phyloP scores from a whole-genome alignment of 441 rosid genomes.

The Metrosideros polymorpha region DNA sequence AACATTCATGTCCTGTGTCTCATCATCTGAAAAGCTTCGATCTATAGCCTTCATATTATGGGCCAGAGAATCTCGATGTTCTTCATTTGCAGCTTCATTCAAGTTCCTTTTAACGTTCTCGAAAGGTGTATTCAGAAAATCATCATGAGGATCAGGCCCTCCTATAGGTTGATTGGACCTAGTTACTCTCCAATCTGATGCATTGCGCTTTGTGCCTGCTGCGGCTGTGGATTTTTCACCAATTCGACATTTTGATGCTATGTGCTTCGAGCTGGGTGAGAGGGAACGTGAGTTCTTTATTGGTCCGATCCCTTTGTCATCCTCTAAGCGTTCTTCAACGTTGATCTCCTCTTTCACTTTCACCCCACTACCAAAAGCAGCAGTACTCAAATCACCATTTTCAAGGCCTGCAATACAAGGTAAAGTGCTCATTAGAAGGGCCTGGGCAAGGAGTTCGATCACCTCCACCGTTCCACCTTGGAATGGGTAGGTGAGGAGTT shows the following conservation, averaged over 20 bases:
- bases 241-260: conserved; percentile 17
- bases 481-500: background rate
- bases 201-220: conserved; percentile 52
- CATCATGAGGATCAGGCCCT: conserved; percentile 78
- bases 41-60: conserved; percentile 14
- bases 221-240: conserved; percentile 26
- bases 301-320: conserved; percentile 21
- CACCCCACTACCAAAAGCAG: conserved; percentile 7
- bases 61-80: conserved; percentile 3
- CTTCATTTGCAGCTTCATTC: conserved; percentile 25
- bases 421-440: background rate
- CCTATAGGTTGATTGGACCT: conserved; percentile 44
- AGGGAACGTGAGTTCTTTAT: conserved; percentile 19
- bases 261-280: conserved; percentile 16
- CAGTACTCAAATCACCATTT: conserved; percentile 11
- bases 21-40: conserved; percentile 45
- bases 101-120: conserved; percentile 49
- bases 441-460: background rate
- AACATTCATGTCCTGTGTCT: conserved; percentile 55
- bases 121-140: conserved; percentile 81
- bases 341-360: conserved; percentile 28
- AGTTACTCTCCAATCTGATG: conserved; percentile 75
- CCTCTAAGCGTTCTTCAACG: conserved; percentile 12
- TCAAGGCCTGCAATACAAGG: conserved; percentile 18
- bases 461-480: background rate